Evolutionary conservation across 2,329 filamentous ascomycete genomes (phyloP).

Genomic region (Lachnellula subtilissima): DNA sequence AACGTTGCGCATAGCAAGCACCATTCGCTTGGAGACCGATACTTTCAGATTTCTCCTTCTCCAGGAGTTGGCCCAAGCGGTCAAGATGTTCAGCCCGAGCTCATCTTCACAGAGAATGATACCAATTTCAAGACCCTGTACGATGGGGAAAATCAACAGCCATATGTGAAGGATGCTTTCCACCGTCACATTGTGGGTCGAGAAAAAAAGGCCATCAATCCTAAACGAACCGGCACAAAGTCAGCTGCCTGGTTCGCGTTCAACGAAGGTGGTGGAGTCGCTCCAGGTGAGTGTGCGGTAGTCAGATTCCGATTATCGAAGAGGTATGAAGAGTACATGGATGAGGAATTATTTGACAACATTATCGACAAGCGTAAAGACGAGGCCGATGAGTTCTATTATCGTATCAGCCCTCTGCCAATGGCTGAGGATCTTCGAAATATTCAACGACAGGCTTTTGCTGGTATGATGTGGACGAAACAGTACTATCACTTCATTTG

Average conservation of each 20-base stretch:
- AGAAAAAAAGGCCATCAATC: constrained; percentile 78
- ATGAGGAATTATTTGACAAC: constrained; percentile 90
- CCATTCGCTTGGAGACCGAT: constrained; percentile 74
- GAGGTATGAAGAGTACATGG: constrained; percentile 70
- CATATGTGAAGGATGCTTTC: constrained; percentile 93
- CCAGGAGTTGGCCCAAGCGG: constrained; percentile 75
- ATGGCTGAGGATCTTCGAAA: constrained; percentile 92
- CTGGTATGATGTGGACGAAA: constrained; percentile 98
- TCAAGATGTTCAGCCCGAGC: constrained; percentile 76
- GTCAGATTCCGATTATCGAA: constrained; percentile 86
- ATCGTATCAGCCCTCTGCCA: constrained; percentile 83
- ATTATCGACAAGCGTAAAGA: constrained; percentile 77
- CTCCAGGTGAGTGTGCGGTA: constrained; percentile 87
- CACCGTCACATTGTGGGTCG: constrained; percentile 80
- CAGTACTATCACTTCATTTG: constrained; percentile 96
- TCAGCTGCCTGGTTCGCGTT: constrained; percentile 89
- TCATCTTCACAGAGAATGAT: constrained; percentile 94
- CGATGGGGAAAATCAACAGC: constrained; percentile 68
- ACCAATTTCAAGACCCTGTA: constrained; percentile 80
- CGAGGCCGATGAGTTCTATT: constrained; percentile 97
- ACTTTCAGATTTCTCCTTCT: constrained; percentile 81
- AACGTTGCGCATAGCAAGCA: constrained; percentile 74
- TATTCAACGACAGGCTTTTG: constrained; percentile 89
- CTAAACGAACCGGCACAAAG: constrained; percentile 76
- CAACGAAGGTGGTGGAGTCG: constrained; percentile 81